A percentile compares a stretch with the other conserved stretches of the same genome.
Evolutionary conservation across 805 yeast genomes (phyloP).

Genomic region (Yarrowia sp.): DNA sequence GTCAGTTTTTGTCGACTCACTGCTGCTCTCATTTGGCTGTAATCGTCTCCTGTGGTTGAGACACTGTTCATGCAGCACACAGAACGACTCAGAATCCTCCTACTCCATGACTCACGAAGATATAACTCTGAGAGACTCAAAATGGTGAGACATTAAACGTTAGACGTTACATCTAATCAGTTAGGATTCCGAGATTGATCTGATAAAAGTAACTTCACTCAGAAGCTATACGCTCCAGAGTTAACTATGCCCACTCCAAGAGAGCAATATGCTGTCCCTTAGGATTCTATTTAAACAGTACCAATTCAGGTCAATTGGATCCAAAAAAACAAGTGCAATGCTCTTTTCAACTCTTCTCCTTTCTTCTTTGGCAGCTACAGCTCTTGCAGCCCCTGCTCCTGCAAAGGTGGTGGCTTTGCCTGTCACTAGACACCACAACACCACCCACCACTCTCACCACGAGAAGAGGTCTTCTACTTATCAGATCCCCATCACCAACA

Average conservation of each 20-base stretch:
- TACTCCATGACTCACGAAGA: neutral
- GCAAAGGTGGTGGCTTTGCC: slow-evolving; percentile 2
- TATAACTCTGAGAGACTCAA: neutral
- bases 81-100: neutral
- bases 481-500: slow-evolving; percentile 14
- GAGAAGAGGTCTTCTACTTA: neutral
- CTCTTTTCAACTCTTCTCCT: neutral
- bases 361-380: neutral
- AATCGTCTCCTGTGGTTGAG: too few relatives aligned
- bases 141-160: slow-evolving; percentile 3
- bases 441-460: neutral
- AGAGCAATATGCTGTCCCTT: too few relatives aligned
- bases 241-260: neutral
- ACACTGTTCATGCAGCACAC: too few relatives aligned
- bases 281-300: neutral
- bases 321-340: neutral
- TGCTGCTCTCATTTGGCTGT: too few relatives aligned
- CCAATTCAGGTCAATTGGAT: neutral
- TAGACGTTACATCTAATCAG: neutral
- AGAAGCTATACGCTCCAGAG: neutral
- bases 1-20: neutral
- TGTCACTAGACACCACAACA: slow-evolving; percentile 4
- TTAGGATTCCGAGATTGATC: neutral
- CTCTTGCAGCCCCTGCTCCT: slow-evolving; percentile 1
- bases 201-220: neutral